Percentiles rank a stretch among this genome's conserved stretches.
phyloP scores from a whole-genome alignment of 169 alveolate genomes.

The Eimeria necatrix region DNA sequence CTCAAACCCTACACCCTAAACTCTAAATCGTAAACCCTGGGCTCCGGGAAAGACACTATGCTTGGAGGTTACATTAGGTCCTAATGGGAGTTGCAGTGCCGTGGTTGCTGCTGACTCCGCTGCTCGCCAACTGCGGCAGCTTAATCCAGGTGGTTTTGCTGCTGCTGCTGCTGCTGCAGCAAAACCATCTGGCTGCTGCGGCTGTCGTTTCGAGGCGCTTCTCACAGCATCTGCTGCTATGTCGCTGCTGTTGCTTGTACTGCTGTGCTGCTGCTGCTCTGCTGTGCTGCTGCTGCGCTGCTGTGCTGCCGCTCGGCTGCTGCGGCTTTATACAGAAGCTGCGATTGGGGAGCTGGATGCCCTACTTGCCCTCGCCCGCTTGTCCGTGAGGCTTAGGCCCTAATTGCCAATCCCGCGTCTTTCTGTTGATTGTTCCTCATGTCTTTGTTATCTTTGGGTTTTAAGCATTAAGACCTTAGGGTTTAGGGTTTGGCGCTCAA shows the following conservation, averaged over 20 bases:
- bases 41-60: neutral
- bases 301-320: neutral
- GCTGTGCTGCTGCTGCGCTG: neutral
- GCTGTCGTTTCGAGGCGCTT: neutral
- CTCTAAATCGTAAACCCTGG: neutral
- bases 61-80: neutral
- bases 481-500: constrained; percentile 41
- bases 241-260: neutral
- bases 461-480: neutral
- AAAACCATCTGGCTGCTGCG: neutral
- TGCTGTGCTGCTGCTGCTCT: too few species aligned
- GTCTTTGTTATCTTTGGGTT: neutral
- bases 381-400: neutral
- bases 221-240: neutral
- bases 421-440: neutral
- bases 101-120: neutral
- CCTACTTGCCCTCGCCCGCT: constrained; percentile 26
- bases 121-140: neutral
- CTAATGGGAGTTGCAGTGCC: neutral
- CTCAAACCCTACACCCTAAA: neutral
- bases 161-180: too few species aligned
- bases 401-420: neutral
- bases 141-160: neutral
- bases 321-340: neutral
- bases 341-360: constrained; percentile 39